A percentile compares a stretch with the other conserved stretches of the same genome.
phyloP scores from a whole-genome alignment of 2,329 filamentous ascomycete genomes.

The Exophiala sp. region DNA sequence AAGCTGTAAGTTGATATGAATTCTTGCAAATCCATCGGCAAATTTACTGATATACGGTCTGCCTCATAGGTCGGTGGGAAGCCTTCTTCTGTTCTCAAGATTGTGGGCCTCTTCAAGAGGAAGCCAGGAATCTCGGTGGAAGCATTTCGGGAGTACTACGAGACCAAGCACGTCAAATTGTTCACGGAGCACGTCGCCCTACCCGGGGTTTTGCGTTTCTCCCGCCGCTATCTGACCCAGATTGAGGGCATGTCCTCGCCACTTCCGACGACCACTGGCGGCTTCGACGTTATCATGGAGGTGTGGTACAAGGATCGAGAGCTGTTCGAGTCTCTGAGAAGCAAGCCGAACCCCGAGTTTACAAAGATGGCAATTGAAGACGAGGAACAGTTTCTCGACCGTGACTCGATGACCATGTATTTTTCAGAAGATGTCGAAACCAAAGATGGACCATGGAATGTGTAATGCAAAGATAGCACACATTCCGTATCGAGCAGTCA shows the following conservation, averaged over 20 bases:
- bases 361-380: slow-evolving; percentile 11
- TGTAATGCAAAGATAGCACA: neutral
- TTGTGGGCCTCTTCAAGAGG: slow-evolving; percentile 13
- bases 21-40: too few relatives aligned
- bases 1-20: neutral
- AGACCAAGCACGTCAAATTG: slow-evolving; percentile 11
- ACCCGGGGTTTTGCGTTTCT: slow-evolving; percentile 13
- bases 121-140: slow-evolving; percentile 10
- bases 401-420: slow-evolving; percentile 12
- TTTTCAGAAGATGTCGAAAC: slow-evolving; percentile 11
- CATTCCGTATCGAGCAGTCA: neutral
- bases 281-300: slow-evolving; percentile 16
- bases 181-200: slow-evolving; percentile 11
- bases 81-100: slow-evolving; percentile 6
- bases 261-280: slow-evolving; percentile 9
- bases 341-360: slow-evolving; percentile 8
- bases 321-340: slow-evolving; percentile 11
- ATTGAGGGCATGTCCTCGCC: slow-evolving; percentile 14
- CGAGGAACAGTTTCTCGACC: slow-evolving; percentile 13
- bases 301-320: slow-evolving; percentile 15
- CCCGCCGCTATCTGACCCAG: slow-evolving; percentile 14
- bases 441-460: slow-evolving; percentile 11
- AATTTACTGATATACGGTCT: neutral
- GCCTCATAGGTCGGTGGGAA: neutral
- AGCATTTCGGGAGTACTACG: slow-evolving; percentile 14